Conservation (phyloP, 75 land plant species). For the Picea glauca region DNA sequence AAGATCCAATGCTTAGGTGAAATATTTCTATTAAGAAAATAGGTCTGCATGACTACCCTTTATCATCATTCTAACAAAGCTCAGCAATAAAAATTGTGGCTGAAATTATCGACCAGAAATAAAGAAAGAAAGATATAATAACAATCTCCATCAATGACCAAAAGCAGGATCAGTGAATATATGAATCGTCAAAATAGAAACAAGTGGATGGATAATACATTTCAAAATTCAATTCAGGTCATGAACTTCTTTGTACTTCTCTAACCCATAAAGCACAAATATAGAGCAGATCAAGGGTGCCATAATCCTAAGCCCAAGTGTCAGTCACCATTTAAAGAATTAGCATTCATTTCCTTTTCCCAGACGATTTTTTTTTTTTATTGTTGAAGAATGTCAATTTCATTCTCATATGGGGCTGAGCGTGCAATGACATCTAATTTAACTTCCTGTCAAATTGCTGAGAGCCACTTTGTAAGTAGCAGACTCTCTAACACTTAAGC, state of each 20-base stretch:
- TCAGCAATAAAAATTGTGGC: neutral
- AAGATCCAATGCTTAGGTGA: slow-evolving; percentile 1
- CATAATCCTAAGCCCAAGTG: neutral
- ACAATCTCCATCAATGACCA: neutral
- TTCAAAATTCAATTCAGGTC: too few relatives aligned
- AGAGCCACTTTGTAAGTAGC: too few relatives aligned
- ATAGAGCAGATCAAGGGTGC: neutral
- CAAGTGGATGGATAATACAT: too few relatives aligned
- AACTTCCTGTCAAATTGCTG: too few relatives aligned
- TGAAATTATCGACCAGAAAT: neutral
- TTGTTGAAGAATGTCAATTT: too few relatives aligned
- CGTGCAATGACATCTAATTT: too few relatives aligned
- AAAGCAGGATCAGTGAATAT: neutral
- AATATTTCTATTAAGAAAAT: slow-evolving; percentile 5
- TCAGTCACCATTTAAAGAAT: neutral
- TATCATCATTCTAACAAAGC: neutral
- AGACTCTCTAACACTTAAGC: too few relatives aligned
- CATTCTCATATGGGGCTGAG: too few relatives aligned
- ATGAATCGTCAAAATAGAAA: neutral
- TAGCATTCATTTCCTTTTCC: too few relatives aligned
- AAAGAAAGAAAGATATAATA: neutral
- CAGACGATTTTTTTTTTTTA: too few relatives aligned
- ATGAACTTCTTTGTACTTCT: too few relatives aligned
- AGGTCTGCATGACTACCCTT: slow-evolving; percentile 1
- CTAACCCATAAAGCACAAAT: neutral